These are phyloP conservation scores for Pichia norvegensis DNA, from an alignment of 1,139 yeast species.

Conservation along the genomic window DNA sequence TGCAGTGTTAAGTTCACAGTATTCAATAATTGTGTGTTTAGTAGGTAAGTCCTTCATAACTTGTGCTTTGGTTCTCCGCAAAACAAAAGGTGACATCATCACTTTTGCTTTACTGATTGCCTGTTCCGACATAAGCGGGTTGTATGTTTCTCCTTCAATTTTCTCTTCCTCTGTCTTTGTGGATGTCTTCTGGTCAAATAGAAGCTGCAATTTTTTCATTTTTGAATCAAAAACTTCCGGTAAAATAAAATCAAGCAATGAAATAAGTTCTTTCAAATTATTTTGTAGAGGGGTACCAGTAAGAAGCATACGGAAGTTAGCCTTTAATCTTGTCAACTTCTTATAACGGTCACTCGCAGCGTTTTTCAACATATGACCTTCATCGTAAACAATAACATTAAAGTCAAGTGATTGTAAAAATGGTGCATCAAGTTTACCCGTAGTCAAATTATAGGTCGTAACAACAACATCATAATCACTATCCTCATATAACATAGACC, in stretches of 20 bases:
- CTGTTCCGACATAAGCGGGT: slow-evolving; percentile 81
- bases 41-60: slow-evolving; percentile 83
- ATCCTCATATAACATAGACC: slow-evolving; percentile 55
- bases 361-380: slow-evolving; percentile 93
- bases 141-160: slow-evolving; percentile 38
- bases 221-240: slow-evolving; percentile 77
- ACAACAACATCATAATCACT: slow-evolving; percentile 83
- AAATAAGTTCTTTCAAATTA: slow-evolving; percentile 81
- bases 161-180: slow-evolving; percentile 35
- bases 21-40: slow-evolving; percentile 55
- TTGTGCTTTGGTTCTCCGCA: slow-evolving; percentile 86
- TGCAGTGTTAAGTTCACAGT: slow-evolving; percentile 44
- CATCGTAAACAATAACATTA: slow-evolving; percentile 89
- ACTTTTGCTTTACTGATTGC: slow-evolving; percentile 90
- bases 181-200: slow-evolving; percentile 77
- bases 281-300: slow-evolving; percentile 98
- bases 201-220: slow-evolving; percentile 70
- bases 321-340: slow-evolving; percentile 76
- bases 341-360: slow-evolving; percentile 79
- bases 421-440: slow-evolving; percentile 70
- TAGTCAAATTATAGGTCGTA: slow-evolving; percentile 87
- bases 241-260: slow-evolving; percentile 80
- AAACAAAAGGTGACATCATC: slow-evolving; percentile 97
- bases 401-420: slow-evolving; percentile 69
- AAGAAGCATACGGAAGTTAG: slow-evolving; percentile 70